These are phyloP conservation scores for Trichoderma virens DNA, from an alignment of 495 filamentous ascomycete genomes.

Conservation along the genomic window DNA sequence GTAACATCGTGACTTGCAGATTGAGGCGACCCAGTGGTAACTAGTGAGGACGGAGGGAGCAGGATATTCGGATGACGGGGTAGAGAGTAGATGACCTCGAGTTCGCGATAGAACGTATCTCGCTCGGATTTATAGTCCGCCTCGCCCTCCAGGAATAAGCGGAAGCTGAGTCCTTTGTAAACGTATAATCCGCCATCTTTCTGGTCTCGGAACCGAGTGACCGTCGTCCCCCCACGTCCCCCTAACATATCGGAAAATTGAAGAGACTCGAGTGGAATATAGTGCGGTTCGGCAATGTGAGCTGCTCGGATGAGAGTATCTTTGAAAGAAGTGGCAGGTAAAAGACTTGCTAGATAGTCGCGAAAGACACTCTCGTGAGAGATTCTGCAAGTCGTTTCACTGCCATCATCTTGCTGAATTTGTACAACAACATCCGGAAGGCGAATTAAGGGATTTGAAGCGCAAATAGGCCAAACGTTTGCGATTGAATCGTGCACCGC, in stretches of 20 bases:
- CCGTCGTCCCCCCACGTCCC: background rate
- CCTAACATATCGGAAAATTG: background rate
- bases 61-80: background rate
- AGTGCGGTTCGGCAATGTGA: background rate
- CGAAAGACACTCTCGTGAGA: background rate
- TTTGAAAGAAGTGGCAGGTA: background rate
- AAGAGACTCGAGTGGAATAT: background rate
- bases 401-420: background rate
- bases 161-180: background rate
- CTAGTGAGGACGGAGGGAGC: background rate
- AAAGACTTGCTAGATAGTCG: background rate
- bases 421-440: background rate
- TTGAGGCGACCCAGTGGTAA: background rate
- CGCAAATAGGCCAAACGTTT: background rate
- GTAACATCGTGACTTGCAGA: background rate
- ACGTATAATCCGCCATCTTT: background rate
- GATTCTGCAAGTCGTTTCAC: background rate
- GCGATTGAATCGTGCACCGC: background rate
- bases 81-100: background rate
- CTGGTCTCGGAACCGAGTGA: background rate
- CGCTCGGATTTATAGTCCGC: background rate
- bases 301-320: background rate
- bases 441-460: background rate
- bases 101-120: background rate
- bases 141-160: background rate